Evolutionary conservation across 306 rosid species (phyloP).

Genomic region (Argentina anserina): DNA sequence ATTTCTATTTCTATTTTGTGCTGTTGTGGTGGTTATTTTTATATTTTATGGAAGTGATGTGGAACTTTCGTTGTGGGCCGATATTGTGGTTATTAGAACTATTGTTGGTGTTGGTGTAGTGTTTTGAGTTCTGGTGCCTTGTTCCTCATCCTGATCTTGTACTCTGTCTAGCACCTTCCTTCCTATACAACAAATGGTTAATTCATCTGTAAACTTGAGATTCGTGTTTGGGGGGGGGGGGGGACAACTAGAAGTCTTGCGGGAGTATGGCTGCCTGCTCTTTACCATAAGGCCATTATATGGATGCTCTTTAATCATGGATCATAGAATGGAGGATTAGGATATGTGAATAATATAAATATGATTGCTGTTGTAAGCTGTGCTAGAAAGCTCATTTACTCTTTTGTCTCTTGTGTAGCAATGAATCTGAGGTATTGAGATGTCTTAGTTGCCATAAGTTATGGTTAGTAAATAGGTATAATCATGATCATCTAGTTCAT

Average conservation of each 20-base stretch:
- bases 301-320: not conserved
- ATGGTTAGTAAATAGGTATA: not conserved
- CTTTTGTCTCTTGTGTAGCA: not conserved
- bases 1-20: not conserved
- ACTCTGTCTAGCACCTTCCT: not conserved
- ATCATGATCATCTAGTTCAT: not conserved
- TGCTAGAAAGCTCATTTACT: not conserved
- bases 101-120: not conserved
- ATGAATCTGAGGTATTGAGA: slow-evolving; percentile 1
- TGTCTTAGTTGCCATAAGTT: not conserved
- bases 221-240: not conserved
- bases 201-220: not conserved
- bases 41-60: not conserved
- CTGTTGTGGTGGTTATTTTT: not conserved
- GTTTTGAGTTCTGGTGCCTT: not conserved
- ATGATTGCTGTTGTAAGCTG: slow-evolving; percentile 1
- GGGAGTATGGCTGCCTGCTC: not conserved
- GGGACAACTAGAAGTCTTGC: not conserved
- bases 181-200: not conserved
- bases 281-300: not conserved
- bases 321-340: not conserved
- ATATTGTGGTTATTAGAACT: not conserved
- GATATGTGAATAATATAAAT: not conserved
- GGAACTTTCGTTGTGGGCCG: not conserved
- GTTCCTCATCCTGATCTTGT: not conserved